Conservation (phyloP, 495 filamentous ascomycete genomes). For the Aspergillus sclerotiicarbonarius region DNA sequence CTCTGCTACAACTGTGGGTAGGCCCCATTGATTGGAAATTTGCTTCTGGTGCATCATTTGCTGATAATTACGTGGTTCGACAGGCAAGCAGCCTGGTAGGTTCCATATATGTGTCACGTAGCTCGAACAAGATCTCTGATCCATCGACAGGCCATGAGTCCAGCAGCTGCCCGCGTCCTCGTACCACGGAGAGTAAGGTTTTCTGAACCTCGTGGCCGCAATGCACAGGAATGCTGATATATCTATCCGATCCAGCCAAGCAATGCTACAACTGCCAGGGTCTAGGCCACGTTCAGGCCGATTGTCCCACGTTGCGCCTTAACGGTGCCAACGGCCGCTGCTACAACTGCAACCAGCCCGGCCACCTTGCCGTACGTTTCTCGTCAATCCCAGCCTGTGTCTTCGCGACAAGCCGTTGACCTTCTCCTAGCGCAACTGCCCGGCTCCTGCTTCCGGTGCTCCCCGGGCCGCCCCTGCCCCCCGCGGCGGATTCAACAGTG, state of each 20-base stretch:
- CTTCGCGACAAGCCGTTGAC: not conserved
- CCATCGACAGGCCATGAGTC: constrained; percentile 83
- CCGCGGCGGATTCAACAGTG: constrained; percentile 68
- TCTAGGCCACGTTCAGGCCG: constrained; percentile 96
- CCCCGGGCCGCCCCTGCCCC: constrained; percentile 63
- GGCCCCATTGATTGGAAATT: constrained; percentile 10
- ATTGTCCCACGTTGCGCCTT: constrained; percentile 94
- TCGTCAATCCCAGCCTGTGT: not conserved
- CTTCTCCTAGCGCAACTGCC: constrained; percentile 72
- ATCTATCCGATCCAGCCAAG: constrained; percentile 61
- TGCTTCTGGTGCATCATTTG: constrained; percentile 2
- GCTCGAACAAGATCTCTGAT: constrained; percentile 32
- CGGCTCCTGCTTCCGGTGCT: constrained; percentile 58
- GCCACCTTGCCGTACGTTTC: constrained; percentile 74
- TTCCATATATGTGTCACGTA: constrained; percentile 19
- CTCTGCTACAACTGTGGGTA: constrained; percentile 98
- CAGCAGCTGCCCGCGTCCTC: constrained; percentile 90
- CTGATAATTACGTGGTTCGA: constrained; percentile 26
- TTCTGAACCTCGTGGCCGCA: constrained; percentile 1
- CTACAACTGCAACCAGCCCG: constrained; percentile 92
- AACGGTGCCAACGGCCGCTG: constrained; percentile 85
- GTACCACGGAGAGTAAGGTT: constrained; percentile 84
- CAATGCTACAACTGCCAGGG: constrained; percentile 99
- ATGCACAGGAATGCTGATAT: constrained; percentile 26
- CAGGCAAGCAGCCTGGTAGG: constrained; percentile 83